Conservation (phyloP, 2,329 filamentous ascomycete species). For the Phialocephala sp. region DNA sequence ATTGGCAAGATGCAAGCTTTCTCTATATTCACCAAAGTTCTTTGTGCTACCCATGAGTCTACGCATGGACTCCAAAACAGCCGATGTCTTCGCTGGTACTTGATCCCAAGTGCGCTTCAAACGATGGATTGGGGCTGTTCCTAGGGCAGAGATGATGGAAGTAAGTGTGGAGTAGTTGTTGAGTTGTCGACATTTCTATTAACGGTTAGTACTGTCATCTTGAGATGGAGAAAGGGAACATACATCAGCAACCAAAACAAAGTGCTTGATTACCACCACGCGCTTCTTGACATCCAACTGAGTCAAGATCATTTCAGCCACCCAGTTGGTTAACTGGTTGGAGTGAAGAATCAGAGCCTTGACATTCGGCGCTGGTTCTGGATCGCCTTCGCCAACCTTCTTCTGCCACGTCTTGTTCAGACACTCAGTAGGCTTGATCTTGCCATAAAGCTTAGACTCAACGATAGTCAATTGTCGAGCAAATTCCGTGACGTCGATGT, state of each 20-base stretch:
- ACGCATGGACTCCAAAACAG: slow-evolving; percentile 86
- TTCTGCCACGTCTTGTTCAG: slow-evolving; percentile 99
- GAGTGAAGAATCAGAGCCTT: slow-evolving; percentile 97
- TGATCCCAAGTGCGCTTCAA: slow-evolving; percentile 93
- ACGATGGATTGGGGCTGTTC: slow-evolving; percentile 92
- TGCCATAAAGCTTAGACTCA: slow-evolving; percentile 91
- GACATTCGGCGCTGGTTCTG: slow-evolving; percentile 89
- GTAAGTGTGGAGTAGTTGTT: slow-evolving; percentile 99
- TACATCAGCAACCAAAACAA: slow-evolving; percentile 94
- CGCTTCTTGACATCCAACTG: slow-evolving; percentile 95
- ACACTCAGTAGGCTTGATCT: slow-evolving; percentile 95
- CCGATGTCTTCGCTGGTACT: slow-evolving; percentile 83
- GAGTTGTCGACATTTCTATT: slow-evolving; percentile 85
- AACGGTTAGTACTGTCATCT: slow-evolving; percentile 36
- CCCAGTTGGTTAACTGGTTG: slow-evolving; percentile 99
- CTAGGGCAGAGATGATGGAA: slow-evolving; percentile 94
- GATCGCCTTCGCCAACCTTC: slow-evolving; percentile 81
- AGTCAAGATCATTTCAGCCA: slow-evolving; percentile 97
- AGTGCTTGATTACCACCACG: slow-evolving; percentile 97
- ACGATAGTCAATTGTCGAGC: slow-evolving; percentile 98
- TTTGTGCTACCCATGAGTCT: slow-evolving; percentile 96
- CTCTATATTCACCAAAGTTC: slow-evolving; percentile 97
- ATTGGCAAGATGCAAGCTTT: slow-evolving; percentile 88
- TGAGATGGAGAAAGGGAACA: slow-evolving; percentile 46
- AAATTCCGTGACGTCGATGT: slow-evolving; percentile 95